Evolutionary conservation across 805 yeast genomes (phyloP), one percentile per base, ranked within the genome.

Genomic region (Gaillardinia entomophila): DNA sequence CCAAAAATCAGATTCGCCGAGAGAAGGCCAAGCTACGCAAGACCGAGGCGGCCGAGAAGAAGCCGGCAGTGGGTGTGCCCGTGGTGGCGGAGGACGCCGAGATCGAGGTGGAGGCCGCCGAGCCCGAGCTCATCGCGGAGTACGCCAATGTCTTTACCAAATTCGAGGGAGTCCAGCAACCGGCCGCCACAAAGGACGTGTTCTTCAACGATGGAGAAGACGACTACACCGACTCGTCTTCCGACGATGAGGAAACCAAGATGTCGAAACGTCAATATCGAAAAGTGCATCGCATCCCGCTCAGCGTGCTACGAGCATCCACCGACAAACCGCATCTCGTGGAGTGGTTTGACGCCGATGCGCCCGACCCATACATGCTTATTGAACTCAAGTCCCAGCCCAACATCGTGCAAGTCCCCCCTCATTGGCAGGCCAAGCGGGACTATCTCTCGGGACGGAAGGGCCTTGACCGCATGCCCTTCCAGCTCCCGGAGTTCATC

Each of bases 311-410:
- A 32, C 90, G 89, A 51, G 66, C 82, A 1, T 53, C 64, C 15
- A 67, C 83, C 0, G 42, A 58, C 2, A 60, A 62, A 17, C 97
- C 97, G 0, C 86, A 84, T 36, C 50, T 79, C 3, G 80, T 90
- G 1, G 95, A 88, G 42, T 82, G 95, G 94, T 75, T 64, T 45
- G 97, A 92, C 54, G 81, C 79, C 2, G 92, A 89, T 60, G 82
- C 97, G 0, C 68, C 68, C 1, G 90, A 86, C 45, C 96, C 98
- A 2, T 57, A 63, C 30, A 51, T 88, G 14, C 65, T 77, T 11
- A 76, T 84, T 0, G 62, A 69, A 15, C 54, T 90, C 31, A 90
- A 89, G 50, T 60, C 79, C 0, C 58, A 65, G 23, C 78, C 76
- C 35, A 84, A 86, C 42, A 68, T 62, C 1, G 79, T 89, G 1